Conservation (phyloP, 2,329 filamentous ascomycete genomes). For the Pseudogymnoascus sp. region DNA sequence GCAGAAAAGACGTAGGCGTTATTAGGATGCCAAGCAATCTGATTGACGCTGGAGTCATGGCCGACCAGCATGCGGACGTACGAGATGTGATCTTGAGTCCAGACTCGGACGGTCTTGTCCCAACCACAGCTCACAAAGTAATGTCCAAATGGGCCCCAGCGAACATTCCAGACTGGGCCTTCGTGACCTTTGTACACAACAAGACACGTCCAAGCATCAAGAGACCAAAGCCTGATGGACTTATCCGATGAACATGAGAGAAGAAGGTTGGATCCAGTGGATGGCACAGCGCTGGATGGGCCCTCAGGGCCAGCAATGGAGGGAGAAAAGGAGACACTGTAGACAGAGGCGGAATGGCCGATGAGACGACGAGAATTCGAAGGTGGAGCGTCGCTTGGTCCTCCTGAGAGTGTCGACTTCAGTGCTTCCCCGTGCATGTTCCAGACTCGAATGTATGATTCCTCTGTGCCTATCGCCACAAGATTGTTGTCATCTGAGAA, state of each 20-base stretch:
- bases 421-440: slow-evolving; percentile 78
- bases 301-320: slow-evolving; percentile 24
- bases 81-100: slow-evolving; percentile 87
- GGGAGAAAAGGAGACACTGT: slow-evolving; percentile 74
- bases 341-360: slow-evolving; percentile 84
- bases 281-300: slow-evolving; percentile 21
- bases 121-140: slow-evolving; percentile 86
- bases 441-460: slow-evolving; percentile 96
- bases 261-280: slow-evolving; percentile 62
- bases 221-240: slow-evolving; percentile 83
- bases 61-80: slow-evolving; percentile 82
- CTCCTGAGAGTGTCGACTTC: slow-evolving; percentile 54
- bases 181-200: slow-evolving; percentile 92
- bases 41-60: slow-evolving; percentile 87
- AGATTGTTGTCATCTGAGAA: slow-evolving; percentile 87
- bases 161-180: slow-evolving; percentile 77
- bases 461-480: slow-evolving; percentile 79
- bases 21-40: slow-evolving; percentile 90
- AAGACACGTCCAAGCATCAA: slow-evolving; percentile 85
- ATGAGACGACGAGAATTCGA: slow-evolving; percentile 68
- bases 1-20: slow-evolving; percentile 89
- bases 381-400: slow-evolving; percentile 52
- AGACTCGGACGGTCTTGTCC: slow-evolving; percentile 84
- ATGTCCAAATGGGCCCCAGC: slow-evolving; percentile 88
- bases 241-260: slow-evolving; percentile 83